Conservation (phyloP, 139 green algal species). For the Micromonas commoda region DNA sequence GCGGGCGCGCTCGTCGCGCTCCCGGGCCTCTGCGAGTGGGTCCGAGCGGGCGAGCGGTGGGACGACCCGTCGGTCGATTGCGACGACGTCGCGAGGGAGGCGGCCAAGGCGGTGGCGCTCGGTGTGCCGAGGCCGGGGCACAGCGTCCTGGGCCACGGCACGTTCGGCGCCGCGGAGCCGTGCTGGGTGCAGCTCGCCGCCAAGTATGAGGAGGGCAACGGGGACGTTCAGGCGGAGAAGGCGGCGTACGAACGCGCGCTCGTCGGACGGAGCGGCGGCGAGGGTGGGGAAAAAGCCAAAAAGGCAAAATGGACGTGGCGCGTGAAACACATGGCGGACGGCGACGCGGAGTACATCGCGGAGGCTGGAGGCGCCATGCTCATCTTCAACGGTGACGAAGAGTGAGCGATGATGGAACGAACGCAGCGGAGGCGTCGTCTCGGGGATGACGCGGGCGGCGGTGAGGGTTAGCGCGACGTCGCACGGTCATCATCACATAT, state of each 20-base stretch:
- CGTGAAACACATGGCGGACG: neutral
- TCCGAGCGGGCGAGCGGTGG: neutral
- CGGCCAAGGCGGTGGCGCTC: conserved; percentile 11
- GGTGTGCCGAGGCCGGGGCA: conserved; percentile 4
- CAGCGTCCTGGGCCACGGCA: conserved; percentile 7
- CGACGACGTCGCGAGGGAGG: neutral
- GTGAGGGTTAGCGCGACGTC: too few relatives aligned
- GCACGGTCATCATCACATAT: too few relatives aligned
- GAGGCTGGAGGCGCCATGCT: neutral
- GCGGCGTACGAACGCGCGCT: too few relatives aligned
- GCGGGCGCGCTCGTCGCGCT: conserved; percentile 13
- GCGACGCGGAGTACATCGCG: neutral
- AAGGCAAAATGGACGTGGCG: neutral
- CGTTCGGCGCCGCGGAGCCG: conserved; percentile 14
- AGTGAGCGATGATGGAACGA: too few relatives aligned
- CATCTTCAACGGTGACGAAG: neutral
- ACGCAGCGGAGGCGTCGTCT: neutral
- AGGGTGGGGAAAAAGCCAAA: too few relatives aligned
- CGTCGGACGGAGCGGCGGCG: too few relatives aligned
- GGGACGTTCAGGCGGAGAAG: neutral
- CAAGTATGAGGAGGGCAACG: neutral
- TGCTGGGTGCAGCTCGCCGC: neutral
- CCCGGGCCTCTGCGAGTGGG: neutral
- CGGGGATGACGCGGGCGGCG: neutral
- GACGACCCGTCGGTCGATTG: neutral